Evolutionary conservation across 1,284 basidiomycete genomes (phyloP), one percentile per base, ranked within the genome.

Genomic region (Trametes polyzona): DNA sequence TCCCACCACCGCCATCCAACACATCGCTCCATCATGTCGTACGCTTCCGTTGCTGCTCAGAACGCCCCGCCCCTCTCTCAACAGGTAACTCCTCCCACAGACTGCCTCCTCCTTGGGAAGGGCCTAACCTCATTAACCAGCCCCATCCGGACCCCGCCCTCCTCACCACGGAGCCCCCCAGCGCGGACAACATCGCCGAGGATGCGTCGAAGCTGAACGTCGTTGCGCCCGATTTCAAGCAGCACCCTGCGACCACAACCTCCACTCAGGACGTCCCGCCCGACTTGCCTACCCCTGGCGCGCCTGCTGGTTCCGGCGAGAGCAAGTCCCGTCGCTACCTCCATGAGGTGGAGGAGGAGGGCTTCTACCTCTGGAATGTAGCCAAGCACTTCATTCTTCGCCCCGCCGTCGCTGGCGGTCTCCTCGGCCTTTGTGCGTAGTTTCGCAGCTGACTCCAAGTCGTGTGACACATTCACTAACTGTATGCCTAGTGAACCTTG

Each of bases 371-470:
- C 26, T 88, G 83, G 81, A 75, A 81, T 16, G 70, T 80, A 54
- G 74, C 83, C 23, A 87, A 86, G 67, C 78, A 85, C 37, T 80
- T 83, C 57, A 62, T 92, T 27, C 74, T 92, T 54, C 80, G 83
- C 27, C 90, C 90, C 17, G 82, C 83, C 30, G 83, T 90, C 51
- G 86, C 87, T 7, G 88, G 90, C 41, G 90, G 91, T 42, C 74
- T 92, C 19, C 63, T 92, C 60, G 90, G 90, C 52, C 72, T 92
- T 35, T 78, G 88, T 90, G 62, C 23, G 82, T 78, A 7, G 39
- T 12, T 39, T 49, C 32, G 41, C 40, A 42, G 37, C 23, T 12
- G 12, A 17, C 29, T 29, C 26, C 47, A 2, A 36, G 58, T 58
- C 41, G 35, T 19, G 43, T 41, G 32, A 29, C 23, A 27, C 23